Evolutionary conservation across 305 asterid genomes (phyloP).

Genomic region (Fraxinus paxiana): DNA sequence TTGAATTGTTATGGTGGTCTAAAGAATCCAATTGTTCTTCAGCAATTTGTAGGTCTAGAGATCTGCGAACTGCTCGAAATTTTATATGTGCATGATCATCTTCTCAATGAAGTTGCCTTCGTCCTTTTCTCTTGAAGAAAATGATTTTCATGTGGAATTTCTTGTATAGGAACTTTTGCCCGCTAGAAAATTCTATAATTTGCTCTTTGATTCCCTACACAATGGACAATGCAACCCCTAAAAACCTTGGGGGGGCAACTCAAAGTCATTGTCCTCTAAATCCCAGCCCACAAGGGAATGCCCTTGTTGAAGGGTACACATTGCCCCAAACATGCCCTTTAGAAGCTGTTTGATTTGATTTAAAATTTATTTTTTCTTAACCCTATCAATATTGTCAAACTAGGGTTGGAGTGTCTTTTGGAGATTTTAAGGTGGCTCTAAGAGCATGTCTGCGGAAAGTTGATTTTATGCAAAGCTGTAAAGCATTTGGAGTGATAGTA

Average conservation of each 20-base stretch:
- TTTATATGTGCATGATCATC: neutral
- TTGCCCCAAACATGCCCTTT: neutral
- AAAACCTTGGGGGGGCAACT: neutral
- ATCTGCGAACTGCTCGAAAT: neutral
- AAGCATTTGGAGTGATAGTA: too few species aligned
- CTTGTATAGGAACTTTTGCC: neutral
- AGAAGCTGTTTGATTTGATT: neutral
- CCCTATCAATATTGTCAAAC: neutral
- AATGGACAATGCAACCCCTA: neutral
- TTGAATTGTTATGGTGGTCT: neutral
- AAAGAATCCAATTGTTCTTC: neutral
- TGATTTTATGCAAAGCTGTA: too few species aligned
- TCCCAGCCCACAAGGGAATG: neutral
- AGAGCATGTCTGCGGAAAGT: too few species aligned
- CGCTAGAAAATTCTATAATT: neutral
- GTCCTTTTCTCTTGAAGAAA: neutral
- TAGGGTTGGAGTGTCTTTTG: too few species aligned
- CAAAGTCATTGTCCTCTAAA: neutral
- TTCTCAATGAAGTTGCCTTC: neutral
- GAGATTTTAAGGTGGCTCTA: too few species aligned
- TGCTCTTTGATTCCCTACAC: neutral
- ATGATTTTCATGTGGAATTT: neutral
- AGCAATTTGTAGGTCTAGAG: neutral
- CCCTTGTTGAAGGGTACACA: neutral
- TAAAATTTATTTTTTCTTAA: neutral